Conservation (phyloP, 2,329 filamentous ascomycete genomes). For the Cyphellophora attinorum region DNA sequence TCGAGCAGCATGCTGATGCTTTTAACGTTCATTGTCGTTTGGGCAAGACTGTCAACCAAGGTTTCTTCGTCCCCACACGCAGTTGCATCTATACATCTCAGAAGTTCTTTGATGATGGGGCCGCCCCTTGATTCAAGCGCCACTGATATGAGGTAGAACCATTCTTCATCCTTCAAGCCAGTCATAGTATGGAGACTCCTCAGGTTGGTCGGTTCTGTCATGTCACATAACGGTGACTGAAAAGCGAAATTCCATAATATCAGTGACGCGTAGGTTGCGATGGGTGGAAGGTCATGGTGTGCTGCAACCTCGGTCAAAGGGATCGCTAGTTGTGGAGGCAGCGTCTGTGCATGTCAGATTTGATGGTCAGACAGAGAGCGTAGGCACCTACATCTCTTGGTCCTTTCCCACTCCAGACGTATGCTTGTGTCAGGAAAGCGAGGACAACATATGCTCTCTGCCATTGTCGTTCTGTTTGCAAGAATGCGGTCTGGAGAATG, state of each 20-base stretch:
- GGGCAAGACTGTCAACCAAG: constrained; percentile 29
- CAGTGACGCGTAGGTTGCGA: constrained; percentile 33
- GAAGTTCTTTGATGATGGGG: constrained; percentile 34
- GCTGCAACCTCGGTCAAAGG: constrained; percentile 28
- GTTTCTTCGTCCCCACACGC: constrained; percentile 25
- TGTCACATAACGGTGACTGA: constrained; percentile 15
- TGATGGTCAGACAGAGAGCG: too few species aligned
- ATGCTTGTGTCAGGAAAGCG: constrained; percentile 66
- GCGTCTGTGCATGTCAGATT: constrained; percentile 21
- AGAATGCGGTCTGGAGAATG: constrained; percentile 63
- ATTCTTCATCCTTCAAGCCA: constrained; percentile 30
- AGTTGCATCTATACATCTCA: constrained; percentile 38
- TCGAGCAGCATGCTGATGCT: constrained; percentile 34
- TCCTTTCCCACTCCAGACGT: constrained; percentile 71
- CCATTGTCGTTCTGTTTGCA: constrained; percentile 78
- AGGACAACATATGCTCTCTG: constrained; percentile 69
- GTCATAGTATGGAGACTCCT: constrained; percentile 27
- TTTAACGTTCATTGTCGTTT: constrained; percentile 31
- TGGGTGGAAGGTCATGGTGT: constrained; percentile 28
- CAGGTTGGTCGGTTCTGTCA: constrained; percentile 28
- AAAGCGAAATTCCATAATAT: constrained; percentile 30
- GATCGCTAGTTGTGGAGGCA: constrained; percentile 27
- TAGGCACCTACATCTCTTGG: constrained; percentile 56
- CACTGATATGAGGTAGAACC: constrained; percentile 44
- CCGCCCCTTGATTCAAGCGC: constrained; percentile 44